Conservation (phyloP, 2,329 filamentous ascomycete species). For the Colletotrichum camelliae region DNA sequence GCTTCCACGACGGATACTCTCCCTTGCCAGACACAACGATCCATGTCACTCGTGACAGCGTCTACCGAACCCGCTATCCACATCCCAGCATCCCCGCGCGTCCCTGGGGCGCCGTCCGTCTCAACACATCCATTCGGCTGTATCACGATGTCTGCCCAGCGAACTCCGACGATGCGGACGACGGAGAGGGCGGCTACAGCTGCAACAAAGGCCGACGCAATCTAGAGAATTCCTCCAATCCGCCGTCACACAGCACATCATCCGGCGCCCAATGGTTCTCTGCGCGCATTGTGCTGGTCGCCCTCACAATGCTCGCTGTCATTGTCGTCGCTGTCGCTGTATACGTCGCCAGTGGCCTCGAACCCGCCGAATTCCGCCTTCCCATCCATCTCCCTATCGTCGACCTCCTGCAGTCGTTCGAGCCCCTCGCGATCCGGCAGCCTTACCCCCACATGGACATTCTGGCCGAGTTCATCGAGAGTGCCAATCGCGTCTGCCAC, state of each 20-base stretch:
- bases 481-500: not conserved
- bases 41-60: not conserved
- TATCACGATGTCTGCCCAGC: not conserved
- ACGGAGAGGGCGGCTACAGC: not conserved
- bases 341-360: not conserved
- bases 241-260: not conserved
- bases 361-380: not conserved
- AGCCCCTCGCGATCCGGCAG: not conserved
- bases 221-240: not conserved
- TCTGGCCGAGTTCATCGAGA: not conserved
- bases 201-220: not conserved
- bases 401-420: not conserved
- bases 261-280: not conserved
- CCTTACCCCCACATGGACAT: not conserved
- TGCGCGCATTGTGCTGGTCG: not conserved
- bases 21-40: not conserved
- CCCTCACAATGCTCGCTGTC: not conserved
- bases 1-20: not conserved
- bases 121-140: not conserved
- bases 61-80: not conserved
- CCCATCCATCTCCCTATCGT: not conserved
- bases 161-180: not conserved
- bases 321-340: not conserved
- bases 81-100: not conserved
- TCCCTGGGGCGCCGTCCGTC: not conserved